Evolutionary conservation across 257 asterid species (phyloP).

Genomic region (Buddleja alternifolia): DNA sequence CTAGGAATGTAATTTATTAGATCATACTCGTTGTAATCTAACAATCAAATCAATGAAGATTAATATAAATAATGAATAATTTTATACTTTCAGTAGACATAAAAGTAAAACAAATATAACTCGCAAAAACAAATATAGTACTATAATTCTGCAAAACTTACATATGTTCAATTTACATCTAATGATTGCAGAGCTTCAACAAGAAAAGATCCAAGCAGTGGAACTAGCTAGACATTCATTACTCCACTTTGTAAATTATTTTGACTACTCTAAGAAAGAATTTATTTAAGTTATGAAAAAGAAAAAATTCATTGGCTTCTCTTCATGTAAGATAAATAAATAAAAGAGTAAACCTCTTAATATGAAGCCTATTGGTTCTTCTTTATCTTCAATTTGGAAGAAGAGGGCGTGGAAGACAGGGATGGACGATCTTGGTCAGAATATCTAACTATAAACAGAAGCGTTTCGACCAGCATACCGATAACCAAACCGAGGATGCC

Average conservation of each 20-base stretch:
- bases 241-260: background rate
- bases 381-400: constrained; percentile 49
- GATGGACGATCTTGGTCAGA: constrained; percentile 45
- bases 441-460: constrained; percentile 70
- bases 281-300: too few relatives aligned
- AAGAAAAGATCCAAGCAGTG: background rate
- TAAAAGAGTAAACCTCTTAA: background rate
- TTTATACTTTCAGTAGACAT: too few relatives aligned
- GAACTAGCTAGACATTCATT: background rate
- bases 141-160: background rate
- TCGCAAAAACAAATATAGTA: too few relatives aligned
- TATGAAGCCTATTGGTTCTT: constrained; percentile 52
- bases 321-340: background rate
- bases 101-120: too few relatives aligned
- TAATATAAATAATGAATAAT: too few relatives aligned
- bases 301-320: too few relatives aligned
- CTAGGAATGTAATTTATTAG: constrained; percentile 60
- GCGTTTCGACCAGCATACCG: constrained; percentile 89
- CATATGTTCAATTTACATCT: constrained; percentile 5
- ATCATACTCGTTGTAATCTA: constrained; percentile 39
- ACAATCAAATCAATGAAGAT: background rate
- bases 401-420: constrained; percentile 34
- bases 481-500: constrained; percentile 91
- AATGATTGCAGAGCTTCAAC: background rate
- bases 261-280: background rate